Base-by-base conservation (phyloP, 2,329 filamentous ascomycete genomes). In the Talaromyces sp. region DNA sequence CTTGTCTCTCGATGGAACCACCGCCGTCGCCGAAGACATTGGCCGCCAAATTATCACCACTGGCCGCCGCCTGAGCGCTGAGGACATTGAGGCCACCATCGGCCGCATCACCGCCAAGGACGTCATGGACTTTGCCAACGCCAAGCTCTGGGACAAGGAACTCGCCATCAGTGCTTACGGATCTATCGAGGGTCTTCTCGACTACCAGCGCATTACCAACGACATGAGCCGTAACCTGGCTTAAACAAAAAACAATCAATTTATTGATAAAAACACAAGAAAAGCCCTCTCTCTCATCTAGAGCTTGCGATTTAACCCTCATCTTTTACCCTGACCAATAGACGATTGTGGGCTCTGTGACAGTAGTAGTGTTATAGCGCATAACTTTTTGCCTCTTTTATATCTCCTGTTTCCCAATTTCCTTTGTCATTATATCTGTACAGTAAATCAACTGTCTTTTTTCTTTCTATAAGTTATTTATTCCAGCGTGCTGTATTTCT, bases 41-140 rank as follows among this genome's bases (percentile, higher is more conserved):
- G 95, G 95, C 76, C 92, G 95, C 81, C 95, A 99, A 84, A 93
- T 99, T 82, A 89, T 99, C 83, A 98, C 93, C 76, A 98, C 95
- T 66, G 95, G 95, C 77, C 91, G 93, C 75, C 90, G 94, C 71
- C 90, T 96, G 87, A 88, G 84, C 77, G 92, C 95, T 67, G 90
- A 90, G 79, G 95, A 99, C 85, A 94, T 99, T 70, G 95, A 99
- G 88, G 88, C 92, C 74, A 88, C 90, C 71, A 92, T 99, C 72
- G 90, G 93, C 75, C 85, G 83, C 73, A 94, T 99, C 77, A 92
- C 92, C 70, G 93, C 93, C 82, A 96, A 96, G 85, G 92, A 98
- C 75, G 92, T 99, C 70, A 97, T 97, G 91, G 88, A 90, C 74
- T 99, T 98, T 78, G 94, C 94, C 74, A 90, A 91, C 85, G 88